A percentile compares a stretch with the other conserved stretches of the same genome.
These are phyloP conservation scores for Diaporthe vaccinii DNA, from an alignment of 2,329 filamentous ascomycete genomes.

Conservation along the genomic window DNA sequence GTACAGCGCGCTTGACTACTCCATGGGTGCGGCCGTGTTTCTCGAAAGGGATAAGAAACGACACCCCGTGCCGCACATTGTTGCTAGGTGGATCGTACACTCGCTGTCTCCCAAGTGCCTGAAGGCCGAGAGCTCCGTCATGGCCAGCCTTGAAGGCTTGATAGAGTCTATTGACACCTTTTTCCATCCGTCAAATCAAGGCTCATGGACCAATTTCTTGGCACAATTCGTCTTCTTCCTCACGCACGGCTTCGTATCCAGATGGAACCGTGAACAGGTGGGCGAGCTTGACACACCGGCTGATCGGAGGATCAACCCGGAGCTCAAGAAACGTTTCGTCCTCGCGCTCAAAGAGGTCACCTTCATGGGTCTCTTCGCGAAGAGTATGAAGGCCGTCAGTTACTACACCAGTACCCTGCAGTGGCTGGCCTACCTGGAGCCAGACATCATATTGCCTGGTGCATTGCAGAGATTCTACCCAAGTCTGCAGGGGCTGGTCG, in stretches of 20 bases:
- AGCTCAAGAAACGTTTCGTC: slow-evolving; percentile 91
- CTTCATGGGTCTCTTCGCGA: slow-evolving; percentile 98
- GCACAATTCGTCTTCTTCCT: slow-evolving; percentile 93
- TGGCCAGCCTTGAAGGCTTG: slow-evolving; percentile 88
- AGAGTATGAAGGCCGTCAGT: slow-evolving; percentile 91
- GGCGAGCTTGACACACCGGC: slow-evolving; percentile 89
- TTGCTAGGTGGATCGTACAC: slow-evolving; percentile 93
- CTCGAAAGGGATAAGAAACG: slow-evolving; percentile 95
- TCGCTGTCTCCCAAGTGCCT: slow-evolving; percentile 89
- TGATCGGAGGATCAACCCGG: slow-evolving; percentile 82
- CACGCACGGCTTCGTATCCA: slow-evolving; percentile 95
- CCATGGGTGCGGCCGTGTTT: slow-evolving; percentile 85
- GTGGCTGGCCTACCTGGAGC: slow-evolving; percentile 90
- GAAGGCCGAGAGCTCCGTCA: slow-evolving; percentile 80
- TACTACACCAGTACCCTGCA: slow-evolving; percentile 93
- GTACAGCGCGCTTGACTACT: slow-evolving; percentile 87
- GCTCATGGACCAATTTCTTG: slow-evolving; percentile 89
- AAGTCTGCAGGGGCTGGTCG: slow-evolving; percentile 94
- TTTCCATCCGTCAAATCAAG: slow-evolving; percentile 97
- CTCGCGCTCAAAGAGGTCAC: slow-evolving; percentile 90
- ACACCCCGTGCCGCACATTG: slow-evolving; percentile 90
- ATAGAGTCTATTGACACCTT: slow-evolving; percentile 98
- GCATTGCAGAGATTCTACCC: slow-evolving; percentile 97
- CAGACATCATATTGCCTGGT: slow-evolving; percentile 90
- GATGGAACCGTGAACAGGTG: slow-evolving; percentile 95